A percentile compares a stretch with the other conserved stretches of the same genome.
Evolutionary conservation across 202 grass and related monocot species (phyloP).

Genomic region (Cymbopogon flexuosus): DNA sequence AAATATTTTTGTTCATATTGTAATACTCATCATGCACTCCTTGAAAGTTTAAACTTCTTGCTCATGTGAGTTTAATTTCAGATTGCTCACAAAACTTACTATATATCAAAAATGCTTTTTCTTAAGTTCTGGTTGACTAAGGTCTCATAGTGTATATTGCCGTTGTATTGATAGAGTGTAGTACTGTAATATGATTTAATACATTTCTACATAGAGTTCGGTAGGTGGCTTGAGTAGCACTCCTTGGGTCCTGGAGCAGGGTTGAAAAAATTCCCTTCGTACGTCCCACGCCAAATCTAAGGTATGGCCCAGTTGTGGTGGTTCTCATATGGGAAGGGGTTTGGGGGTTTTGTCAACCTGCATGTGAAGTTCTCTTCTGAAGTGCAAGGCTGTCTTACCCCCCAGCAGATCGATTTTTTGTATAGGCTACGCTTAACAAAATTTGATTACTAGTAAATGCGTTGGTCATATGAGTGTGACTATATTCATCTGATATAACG

Average conservation of each 20-base stretch:
- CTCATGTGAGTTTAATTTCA: background rate
- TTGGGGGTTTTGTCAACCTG: background rate
- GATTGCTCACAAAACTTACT: constrained; percentile 4
- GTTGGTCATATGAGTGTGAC: constrained; percentile 6
- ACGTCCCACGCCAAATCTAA: background rate
- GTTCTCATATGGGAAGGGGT: background rate
- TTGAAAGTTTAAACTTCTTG: constrained; percentile 6
- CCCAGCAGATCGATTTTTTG: background rate
- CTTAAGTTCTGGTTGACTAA: background rate
- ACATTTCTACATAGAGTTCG: background rate
- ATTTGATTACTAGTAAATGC: background rate
- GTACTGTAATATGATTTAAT: constrained; percentile 1
- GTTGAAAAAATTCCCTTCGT: background rate
- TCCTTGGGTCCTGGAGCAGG: background rate
- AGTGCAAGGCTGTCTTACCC: background rate
- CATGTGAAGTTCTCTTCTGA: background rate
- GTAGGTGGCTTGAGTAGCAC: background rate
- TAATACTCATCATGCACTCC: background rate
- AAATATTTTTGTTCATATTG: background rate
- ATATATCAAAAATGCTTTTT: background rate
- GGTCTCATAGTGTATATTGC: background rate
- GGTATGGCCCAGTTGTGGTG: background rate
- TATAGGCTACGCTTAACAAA: background rate
- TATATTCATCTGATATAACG: background rate
- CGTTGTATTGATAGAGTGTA: background rate